Conservation (phyloP, 176 grass and related monocot genomes). For the Bromus sterilis region DNA sequence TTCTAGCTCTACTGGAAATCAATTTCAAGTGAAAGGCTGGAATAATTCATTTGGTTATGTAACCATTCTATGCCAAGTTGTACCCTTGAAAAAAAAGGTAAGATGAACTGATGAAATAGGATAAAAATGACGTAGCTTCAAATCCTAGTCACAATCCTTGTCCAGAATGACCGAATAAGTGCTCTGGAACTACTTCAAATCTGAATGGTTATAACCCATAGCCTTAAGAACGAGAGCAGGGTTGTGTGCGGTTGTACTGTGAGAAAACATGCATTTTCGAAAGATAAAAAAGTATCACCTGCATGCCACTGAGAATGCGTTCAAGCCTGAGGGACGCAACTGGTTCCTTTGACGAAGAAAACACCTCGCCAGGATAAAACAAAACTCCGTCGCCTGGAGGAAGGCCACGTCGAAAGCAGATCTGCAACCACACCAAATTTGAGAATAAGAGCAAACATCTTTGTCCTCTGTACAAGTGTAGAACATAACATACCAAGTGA, state of each 20-base stretch:
- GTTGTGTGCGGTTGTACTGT: not conserved
- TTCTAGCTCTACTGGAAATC: not conserved
- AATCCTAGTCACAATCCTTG: not conserved
- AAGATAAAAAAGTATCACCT: conserved; percentile 44
- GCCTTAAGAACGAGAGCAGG: not conserved
- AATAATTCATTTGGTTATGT: not conserved
- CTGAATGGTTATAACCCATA: not conserved
- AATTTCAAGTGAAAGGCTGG: not conserved
- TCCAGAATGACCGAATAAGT: not conserved
- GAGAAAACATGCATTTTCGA: not conserved
- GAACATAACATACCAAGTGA: not conserved
- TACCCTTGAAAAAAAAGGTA: not conserved
- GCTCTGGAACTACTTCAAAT: not conserved
- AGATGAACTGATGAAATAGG: not conserved
- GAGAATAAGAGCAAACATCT: not conserved
- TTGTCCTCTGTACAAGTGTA: not conserved
- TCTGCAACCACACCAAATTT: conserved; percentile 26
- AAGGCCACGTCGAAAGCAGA: conserved; percentile 86
- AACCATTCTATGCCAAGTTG: not conserved
- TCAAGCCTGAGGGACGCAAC: conserved; percentile 83
- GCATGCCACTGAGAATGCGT: conserved; percentile 95
- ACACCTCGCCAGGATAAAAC: conserved; percentile 96
- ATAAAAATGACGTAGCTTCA: not conserved
- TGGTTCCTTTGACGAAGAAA: conserved; percentile 84
- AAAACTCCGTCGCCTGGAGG: conserved; percentile 92